Percentiles rank a stretch among this genome's conserved stretches.
phyloP scores from a whole-genome alignment of 1,139 yeast species.

The Komagataea norvegica region DNA sequence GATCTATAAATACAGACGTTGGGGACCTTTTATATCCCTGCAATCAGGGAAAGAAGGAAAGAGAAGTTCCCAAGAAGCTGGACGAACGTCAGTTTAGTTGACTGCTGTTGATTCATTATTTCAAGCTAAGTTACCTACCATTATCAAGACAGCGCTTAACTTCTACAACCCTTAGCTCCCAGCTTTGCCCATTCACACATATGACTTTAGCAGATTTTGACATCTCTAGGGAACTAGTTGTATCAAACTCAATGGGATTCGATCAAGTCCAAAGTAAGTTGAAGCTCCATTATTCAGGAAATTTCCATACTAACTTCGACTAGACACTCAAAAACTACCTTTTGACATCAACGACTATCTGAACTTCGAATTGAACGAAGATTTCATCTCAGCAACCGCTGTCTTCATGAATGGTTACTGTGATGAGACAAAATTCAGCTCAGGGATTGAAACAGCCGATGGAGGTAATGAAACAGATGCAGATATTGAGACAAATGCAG shows the following conservation, averaged over 20 bases:
- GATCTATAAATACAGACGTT: too few species aligned
- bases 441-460: slow-evolving; percentile 4
- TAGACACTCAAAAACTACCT: slow-evolving; percentile 18
- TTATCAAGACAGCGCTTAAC: too few species aligned
- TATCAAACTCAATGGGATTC: not conserved
- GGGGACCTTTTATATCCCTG: too few species aligned
- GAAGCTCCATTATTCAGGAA: not conserved
- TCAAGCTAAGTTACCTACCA: too few species aligned
- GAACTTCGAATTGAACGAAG: slow-evolving; percentile 23
- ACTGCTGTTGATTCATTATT: too few species aligned
- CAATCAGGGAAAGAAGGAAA: too few species aligned
- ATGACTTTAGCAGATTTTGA: slow-evolving; percentile 5
- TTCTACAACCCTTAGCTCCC: too few species aligned
- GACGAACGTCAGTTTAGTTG: too few species aligned
- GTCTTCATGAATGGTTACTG: slow-evolving; percentile 20
- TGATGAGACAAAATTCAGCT: not conserved
- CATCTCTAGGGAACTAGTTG: not conserved
- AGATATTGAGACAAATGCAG: not conserved
- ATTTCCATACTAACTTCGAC: not conserved
- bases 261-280: not conserved
- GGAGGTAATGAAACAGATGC: slow-evolving; percentile 1
- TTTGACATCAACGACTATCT: slow-evolving; percentile 25
- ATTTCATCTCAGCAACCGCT: slow-evolving; percentile 17
- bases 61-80: too few species aligned
- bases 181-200: not conserved